Base-by-base conservation (phyloP, 352 stramenopile genomes). In the Pythium angustatum region DNA sequence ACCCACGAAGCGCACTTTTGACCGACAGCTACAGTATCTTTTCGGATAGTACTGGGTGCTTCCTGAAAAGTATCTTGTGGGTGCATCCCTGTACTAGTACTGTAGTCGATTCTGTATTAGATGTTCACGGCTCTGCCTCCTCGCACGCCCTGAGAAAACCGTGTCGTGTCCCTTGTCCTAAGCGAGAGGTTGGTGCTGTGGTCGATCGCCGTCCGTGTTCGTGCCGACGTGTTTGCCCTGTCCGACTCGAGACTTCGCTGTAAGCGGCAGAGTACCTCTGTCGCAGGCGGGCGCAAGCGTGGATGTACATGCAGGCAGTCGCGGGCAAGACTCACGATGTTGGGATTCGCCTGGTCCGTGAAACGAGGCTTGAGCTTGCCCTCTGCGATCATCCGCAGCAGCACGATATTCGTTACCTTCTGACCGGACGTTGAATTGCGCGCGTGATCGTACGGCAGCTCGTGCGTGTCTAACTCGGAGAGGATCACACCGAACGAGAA, bases 381-480 rank as follows among this genome's bases (percentile, higher is more conserved):
- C 50, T 73, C 43, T 6, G 64, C 54, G 34, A 81, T 66, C 57
- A 79, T 68, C 33, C 79, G 76, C 41, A 71, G 17, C 7, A 66
- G 19, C 1, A 44, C 58, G 19, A 38, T 47, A 17, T 68, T 38
- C 19, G 44, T n/a, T 21, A 61, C n/a, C 27, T 24, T 31, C 5
- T 47, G 47, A 27, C 45, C 24, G 14, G 15, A 14, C 14, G 43
- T 45, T 45, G 38, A 45, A 45, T 19, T 45, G 8, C n/a, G 17
- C 11, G 44, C 61, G 47, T 74, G 51, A 0, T 62, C 28, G 58
- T 60, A 67, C 12, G 60, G 60, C 50, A 62, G 34, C 33, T 60
- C 28, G 52, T 67, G 60, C 21, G 60, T 62, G 41, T 67, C 60
- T 2, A 67, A 44, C 52, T 67, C 60, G 19, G 60, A 67, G 12